A percentile compares a stretch with the other conserved stretches of the same genome.
Evolutionary conservation across 257 asterid genomes (phyloP).

Genomic region (Salvia hispanica): DNA sequence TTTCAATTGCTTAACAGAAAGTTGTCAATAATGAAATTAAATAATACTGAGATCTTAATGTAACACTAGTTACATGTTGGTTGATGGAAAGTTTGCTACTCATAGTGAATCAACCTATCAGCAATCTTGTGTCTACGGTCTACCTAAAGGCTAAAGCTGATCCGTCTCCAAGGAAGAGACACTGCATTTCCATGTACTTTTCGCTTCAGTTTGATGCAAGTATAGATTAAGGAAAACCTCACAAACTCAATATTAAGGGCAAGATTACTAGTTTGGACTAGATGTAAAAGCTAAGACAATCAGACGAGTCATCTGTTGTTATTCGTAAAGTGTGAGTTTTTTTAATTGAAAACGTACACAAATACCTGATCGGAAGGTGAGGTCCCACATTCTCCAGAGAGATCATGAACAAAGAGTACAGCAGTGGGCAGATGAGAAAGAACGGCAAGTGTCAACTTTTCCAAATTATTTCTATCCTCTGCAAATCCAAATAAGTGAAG

Average conservation of each 20-base stretch:
- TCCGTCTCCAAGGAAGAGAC: background rate
- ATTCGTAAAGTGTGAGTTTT: background rate
- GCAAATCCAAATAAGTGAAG: constrained; percentile 42
- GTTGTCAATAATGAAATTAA: background rate
- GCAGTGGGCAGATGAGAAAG: constrained; percentile 97
- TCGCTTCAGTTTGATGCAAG: background rate
- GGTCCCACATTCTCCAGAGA: constrained; percentile 93
- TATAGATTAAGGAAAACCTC: background rate
- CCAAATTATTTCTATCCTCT: constrained; percentile 96
- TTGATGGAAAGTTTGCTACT: background rate
- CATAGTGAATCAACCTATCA: background rate
- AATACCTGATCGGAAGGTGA: constrained; percentile 96
- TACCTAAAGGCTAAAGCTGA: background rate
- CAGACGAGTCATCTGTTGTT: background rate
- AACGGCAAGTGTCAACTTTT: constrained; percentile 95
- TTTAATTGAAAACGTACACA: constrained; percentile 8
- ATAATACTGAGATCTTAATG: background rate
- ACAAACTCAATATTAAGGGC: background rate
- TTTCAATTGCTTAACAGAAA: background rate
- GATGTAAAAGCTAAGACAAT: background rate
- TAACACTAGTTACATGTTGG: constrained; percentile 1
- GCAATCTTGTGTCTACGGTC: background rate
- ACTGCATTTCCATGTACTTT: constrained; percentile 2
- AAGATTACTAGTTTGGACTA: background rate
- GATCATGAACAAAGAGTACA: constrained; percentile 92